Evolutionary conservation across 306 rosid genomes (phyloP).

Genomic region (Castanospermum australe): DNA sequence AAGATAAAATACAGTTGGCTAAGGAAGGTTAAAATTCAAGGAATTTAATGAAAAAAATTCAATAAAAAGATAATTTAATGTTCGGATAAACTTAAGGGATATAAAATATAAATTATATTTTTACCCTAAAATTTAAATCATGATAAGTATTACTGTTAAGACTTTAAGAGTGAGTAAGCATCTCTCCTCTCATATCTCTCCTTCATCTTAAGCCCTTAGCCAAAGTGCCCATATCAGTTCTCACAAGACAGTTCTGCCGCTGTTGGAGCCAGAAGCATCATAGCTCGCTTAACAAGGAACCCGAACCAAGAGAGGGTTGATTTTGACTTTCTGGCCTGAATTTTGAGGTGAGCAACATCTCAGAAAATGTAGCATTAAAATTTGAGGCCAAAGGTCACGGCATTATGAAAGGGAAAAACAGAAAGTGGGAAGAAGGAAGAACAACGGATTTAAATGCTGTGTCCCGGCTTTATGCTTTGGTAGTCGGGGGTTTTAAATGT

Average conservation of each 20-base stretch:
- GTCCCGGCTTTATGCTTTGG: slow-evolving; percentile 66
- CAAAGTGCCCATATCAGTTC: background rate
- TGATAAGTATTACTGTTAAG: too few relatives aligned
- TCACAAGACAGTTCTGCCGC: background rate
- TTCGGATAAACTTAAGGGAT: too few relatives aligned
- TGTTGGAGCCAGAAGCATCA: background rate
- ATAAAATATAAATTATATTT: too few relatives aligned
- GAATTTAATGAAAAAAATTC: too few relatives aligned
- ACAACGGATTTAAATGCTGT: slow-evolving; percentile 54
- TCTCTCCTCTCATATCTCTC: too few relatives aligned
- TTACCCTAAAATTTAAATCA: too few relatives aligned
- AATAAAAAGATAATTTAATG: too few relatives aligned
- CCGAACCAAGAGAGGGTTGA: background rate
- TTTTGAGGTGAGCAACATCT: background rate
- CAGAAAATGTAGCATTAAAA: background rate
- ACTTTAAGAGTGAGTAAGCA: too few relatives aligned
- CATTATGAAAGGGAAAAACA: background rate
- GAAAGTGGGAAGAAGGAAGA: slow-evolving; percentile 32
- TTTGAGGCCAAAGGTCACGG: background rate
- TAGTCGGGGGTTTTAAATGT: slow-evolving; percentile 71
- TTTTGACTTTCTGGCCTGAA: background rate
- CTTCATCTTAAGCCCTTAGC: too few relatives aligned
- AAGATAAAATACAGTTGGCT: too few relatives aligned
- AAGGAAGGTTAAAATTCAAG: too few relatives aligned
- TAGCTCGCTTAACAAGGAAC: background rate